Conservation (phyloP, 192 early-diverging fungal genomes). For the Coemansia sp. region DNA sequence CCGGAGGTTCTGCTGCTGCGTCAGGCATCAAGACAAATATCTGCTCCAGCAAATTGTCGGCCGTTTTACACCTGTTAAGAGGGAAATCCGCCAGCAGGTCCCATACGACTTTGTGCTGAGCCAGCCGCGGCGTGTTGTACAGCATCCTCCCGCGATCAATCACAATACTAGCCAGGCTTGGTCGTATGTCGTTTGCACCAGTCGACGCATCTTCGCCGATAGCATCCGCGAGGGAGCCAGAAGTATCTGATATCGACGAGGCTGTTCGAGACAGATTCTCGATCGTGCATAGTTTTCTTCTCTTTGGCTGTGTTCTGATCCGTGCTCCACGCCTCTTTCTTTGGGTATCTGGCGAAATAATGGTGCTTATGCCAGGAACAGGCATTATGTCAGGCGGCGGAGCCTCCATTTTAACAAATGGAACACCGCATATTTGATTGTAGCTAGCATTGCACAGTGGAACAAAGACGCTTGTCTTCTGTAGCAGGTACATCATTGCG, state of each 20-base stretch:
- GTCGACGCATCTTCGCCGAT: not conserved
- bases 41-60: constrained; percentile 10
- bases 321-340: not conserved
- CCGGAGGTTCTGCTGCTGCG: constrained; percentile 13
- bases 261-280: not conserved
- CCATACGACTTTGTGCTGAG: constrained; percentile 22
- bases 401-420: constrained; percentile 14
- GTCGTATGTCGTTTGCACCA: not conserved
- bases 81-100: constrained; percentile 23
- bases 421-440: constrained; percentile 40
- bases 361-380: constrained; percentile 6
- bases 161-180: constrained; percentile 8
- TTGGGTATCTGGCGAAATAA: not conserved
- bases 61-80: constrained; percentile 14
- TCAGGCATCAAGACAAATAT: constrained; percentile 19
- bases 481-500: constrained; percentile 37
- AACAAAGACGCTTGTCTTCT: constrained; percentile 38
- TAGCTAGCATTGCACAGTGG: constrained; percentile 31
- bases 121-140: constrained; percentile 21
- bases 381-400: constrained; percentile 13
- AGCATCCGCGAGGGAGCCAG: not conserved
- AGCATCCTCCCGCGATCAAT: constrained; percentile 29
- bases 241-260: not conserved
- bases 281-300: not conserved
- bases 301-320: not conserved